phyloP scores from a whole-genome alignment of 441 rosid genomes.

The Hura crepitans region DNA sequence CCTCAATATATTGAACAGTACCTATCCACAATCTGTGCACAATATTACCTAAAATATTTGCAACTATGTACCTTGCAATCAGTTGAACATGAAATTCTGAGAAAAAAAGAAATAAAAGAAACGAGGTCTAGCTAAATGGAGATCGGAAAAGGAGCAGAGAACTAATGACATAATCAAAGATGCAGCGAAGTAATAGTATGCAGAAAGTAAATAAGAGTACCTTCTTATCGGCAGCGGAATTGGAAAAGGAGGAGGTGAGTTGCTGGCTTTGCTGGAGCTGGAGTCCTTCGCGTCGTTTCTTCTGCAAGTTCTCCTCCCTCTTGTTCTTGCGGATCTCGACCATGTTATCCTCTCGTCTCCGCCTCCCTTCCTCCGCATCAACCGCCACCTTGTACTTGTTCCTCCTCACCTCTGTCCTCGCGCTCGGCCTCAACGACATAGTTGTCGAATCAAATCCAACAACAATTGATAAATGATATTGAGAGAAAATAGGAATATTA shows the following conservation, averaged over 20 bases:
- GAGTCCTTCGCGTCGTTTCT: slow-evolving; percentile 77
- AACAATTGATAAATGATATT: neutral
- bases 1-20: neutral
- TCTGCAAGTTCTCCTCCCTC: slow-evolving; percentile 72
- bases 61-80: neutral
- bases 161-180: neutral
- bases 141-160: neutral
- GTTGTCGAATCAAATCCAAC: neutral
- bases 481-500: neutral
- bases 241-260: slow-evolving; percentile 31
- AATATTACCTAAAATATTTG: neutral
- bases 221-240: slow-evolving; percentile 50
- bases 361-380: slow-evolving; percentile 73
- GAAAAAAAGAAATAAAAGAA: neutral
- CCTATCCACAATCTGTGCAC: neutral
- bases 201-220: slow-evolving; percentile 25
- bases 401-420: slow-evolving; percentile 64
- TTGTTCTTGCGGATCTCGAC: slow-evolving; percentile 85
- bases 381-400: slow-evolving; percentile 79
- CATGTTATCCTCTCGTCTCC: slow-evolving; percentile 78
- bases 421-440: slow-evolving; percentile 78
- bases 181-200: neutral
- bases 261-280: slow-evolving; percentile 29
- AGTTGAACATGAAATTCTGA: too few relatives aligned
- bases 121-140: neutral